Percentiles rank a stretch among this genome's conserved stretches.
phyloP scores from a whole-genome alignment of 148 eudicot species.

The Rhododendron vialii region DNA sequence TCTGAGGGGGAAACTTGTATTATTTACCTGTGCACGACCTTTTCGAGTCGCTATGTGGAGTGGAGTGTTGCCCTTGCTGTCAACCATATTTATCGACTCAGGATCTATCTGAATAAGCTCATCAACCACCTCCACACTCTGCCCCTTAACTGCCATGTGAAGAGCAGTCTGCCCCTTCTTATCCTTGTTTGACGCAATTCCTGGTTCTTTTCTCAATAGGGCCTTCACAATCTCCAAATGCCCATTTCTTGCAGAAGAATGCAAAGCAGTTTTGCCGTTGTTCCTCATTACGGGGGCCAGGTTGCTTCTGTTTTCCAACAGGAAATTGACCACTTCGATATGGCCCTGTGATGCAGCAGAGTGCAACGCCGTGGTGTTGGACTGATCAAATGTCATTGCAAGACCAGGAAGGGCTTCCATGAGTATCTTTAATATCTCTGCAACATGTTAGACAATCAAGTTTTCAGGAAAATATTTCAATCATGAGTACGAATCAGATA shows the following conservation, averaged over 20 bases:
- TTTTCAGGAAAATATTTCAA: background rate
- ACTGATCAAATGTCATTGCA: conserved; percentile 41
- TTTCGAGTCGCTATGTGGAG: conserved; percentile 52
- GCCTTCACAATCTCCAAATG: conserved; percentile 46
- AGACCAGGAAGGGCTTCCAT: conserved; percentile 44
- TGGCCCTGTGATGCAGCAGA: conserved; percentile 51
- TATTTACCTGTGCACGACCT: conserved; percentile 44
- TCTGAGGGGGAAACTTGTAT: background rate
- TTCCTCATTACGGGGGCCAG: conserved; percentile 41
- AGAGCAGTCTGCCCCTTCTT: conserved; percentile 63
- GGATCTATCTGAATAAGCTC: conserved; percentile 31
- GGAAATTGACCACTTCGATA: conserved; percentile 40
- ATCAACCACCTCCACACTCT: conserved; percentile 36
- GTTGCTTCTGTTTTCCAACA: conserved; percentile 37
- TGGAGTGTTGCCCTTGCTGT: conserved; percentile 46
- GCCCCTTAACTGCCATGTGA: conserved; percentile 64
- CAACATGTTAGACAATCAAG: conserved; percentile 10
- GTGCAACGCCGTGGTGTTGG: conserved; percentile 51
- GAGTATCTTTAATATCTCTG: conserved; percentile 46
- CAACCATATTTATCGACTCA: conserved; percentile 34
- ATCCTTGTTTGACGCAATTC: conserved; percentile 30
- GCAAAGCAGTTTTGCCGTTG: conserved; percentile 43
- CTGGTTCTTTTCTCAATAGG: conserved; percentile 39
- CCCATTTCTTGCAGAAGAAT: conserved; percentile 57
- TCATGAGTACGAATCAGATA: background rate